Evolutionary conservation across 345 rosid species (phyloP), one percentile per base, ranked within the genome.

Genomic region (Excoecaria agallocha): DNA sequence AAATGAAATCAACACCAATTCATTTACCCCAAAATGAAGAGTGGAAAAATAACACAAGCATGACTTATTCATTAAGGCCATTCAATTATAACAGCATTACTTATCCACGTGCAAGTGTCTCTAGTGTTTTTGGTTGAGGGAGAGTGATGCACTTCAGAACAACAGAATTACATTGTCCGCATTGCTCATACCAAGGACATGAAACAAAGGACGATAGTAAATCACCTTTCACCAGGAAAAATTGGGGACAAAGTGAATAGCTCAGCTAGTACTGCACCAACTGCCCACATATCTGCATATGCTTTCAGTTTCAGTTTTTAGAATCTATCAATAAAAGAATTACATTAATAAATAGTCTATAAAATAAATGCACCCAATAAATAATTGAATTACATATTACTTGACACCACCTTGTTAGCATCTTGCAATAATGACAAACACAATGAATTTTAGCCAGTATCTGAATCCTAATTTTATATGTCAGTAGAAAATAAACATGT

Each of bases 201-300:
- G 20, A 25, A 68, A 74, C 60, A 10, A 30, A 37, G 13, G 37
- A 71, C 51, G 64, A 38, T 56, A 58, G 12, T 49, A 60, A 67
- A 75, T 83, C 77, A 91, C 98, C 98, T 92, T 85, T 94, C 98
- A 41, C 97, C 98, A 51, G 97, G 98, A 70, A 94, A 94, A 81
- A 94, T 87, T 13, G 98, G 98, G 63, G 93, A 84, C 60, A 77
- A 78, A 25, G 94, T 89, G 86, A 90, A 90, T 80, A 94, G 93
- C 89, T 94, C 98, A 77, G 97, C 96, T 63, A 94, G 66, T 82
- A 94, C 84, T 54, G 98, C 92, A 50, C 98, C 98, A 78, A 94
- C 93, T 39, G 98, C 98, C 98, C 98, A 94, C 98, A 94, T 90
- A 55, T 94, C 98, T 94, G 90, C 61, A 80, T 69, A 74, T 69